Percentiles rank a stretch among this genome's conserved stretches.
Evolutionary conservation across 805 yeast species (phyloP).

Genomic region (Kazachstania martiniae): DNA sequence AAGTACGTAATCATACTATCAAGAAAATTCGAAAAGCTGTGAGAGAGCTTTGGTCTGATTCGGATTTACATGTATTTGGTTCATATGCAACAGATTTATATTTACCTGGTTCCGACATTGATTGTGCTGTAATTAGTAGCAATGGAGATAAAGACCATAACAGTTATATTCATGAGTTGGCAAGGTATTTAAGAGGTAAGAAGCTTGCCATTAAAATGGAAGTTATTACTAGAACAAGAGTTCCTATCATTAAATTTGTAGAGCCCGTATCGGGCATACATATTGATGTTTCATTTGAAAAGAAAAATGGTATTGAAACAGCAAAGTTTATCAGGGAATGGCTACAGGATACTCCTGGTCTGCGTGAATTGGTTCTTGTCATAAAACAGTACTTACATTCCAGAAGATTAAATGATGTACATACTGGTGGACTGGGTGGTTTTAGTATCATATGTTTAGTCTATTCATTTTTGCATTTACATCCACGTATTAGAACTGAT

Average conservation of each 20-base stretch:
- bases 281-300: constrained; percentile 85
- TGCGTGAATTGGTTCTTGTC: constrained; percentile 71
- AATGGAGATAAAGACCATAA: constrained; percentile 49
- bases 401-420: constrained; percentile 74
- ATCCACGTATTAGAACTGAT: constrained; percentile 62
- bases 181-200: constrained; percentile 53
- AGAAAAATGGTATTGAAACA: constrained; percentile 71
- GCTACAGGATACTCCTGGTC: constrained; percentile 62
- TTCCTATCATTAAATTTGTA: constrained; percentile 85
- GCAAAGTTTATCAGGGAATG: constrained; percentile 69
- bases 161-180: constrained; percentile 56
- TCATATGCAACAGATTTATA: constrained; percentile 89
- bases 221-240: constrained; percentile 83
- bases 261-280: constrained; percentile 62
- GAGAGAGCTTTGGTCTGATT: constrained; percentile 58
- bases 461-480: constrained; percentile 66
- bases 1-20: constrained; percentile 57
- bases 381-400: constrained; percentile 78
- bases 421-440: constrained; percentile 91
- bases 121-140: constrained; percentile 71
- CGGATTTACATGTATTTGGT: constrained; percentile 81
- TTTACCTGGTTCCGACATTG: constrained; percentile 94
- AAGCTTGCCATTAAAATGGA: constrained; percentile 63
- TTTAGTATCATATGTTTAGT: constrained; percentile 84
- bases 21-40: constrained; percentile 43